Conservation (phyloP, 352 stramenopile species). For the Globisporangium middletonii region DNA sequence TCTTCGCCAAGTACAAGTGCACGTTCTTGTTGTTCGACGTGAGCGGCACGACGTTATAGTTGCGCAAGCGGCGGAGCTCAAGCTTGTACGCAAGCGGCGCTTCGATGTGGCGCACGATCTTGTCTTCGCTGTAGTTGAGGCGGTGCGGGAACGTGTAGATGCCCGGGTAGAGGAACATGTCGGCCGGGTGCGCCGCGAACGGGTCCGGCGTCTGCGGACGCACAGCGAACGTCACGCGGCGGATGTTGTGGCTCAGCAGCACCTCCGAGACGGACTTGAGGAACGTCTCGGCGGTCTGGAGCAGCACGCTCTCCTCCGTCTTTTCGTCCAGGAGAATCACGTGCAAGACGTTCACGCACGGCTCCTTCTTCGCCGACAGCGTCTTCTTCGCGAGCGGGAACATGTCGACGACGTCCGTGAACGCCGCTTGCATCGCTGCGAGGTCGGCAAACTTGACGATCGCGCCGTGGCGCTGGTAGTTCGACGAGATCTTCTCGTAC, state of each 20-base stretch:
- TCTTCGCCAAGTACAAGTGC: slow-evolving; percentile 97
- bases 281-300: slow-evolving; percentile 53
- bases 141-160: slow-evolving; percentile 89
- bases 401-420: slow-evolving; percentile 59
- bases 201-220: slow-evolving; percentile 43
- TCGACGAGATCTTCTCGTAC: slow-evolving; percentile 72
- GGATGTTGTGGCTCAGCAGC: slow-evolving; percentile 73
- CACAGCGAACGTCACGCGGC: slow-evolving; percentile 85
- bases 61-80: slow-evolving; percentile 95
- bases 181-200: slow-evolving; percentile 29
- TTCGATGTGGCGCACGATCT: slow-evolving; percentile 98
- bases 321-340: slow-evolving; percentile 72
- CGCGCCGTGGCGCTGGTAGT: slow-evolving; percentile 68
- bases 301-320: slow-evolving; percentile 42
- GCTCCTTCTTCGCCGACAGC: slow-evolving; percentile 54
- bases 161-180: slow-evolving; percentile 78
- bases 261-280: slow-evolving; percentile 56
- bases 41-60: slow-evolving; percentile 96
- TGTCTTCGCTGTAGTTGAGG: slow-evolving; percentile 94
- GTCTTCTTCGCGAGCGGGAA: slow-evolving; percentile 69
- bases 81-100: slow-evolving; percentile 97
- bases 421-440: slow-evolving; percentile 63
- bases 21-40: slow-evolving; percentile 95
- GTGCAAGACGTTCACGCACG: slow-evolving; percentile 82
- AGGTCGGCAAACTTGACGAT: slow-evolving; percentile 88